A percentile compares a stretch with the other conserved stretches of the same genome.
Evolutionary conservation across 169 alveolate species (phyloP).

Genomic region (Plasmodium berghei): DNA sequence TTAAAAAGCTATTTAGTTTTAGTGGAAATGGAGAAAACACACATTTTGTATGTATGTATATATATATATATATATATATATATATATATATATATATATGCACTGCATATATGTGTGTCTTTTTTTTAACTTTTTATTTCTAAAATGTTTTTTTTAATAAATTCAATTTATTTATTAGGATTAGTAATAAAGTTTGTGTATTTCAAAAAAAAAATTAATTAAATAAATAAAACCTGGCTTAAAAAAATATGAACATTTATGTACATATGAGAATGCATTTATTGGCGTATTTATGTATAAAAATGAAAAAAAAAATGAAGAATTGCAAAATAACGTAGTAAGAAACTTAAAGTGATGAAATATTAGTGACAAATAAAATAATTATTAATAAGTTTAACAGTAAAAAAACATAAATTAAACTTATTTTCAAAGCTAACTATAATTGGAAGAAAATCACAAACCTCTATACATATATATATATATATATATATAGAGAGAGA

Average conservation of each 20-base stretch:
- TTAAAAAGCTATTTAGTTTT: too few species aligned
- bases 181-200: too few species aligned
- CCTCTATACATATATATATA: neutral
- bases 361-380: neutral
- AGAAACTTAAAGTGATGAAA: too few species aligned
- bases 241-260: neutral
- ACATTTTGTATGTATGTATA: neutral
- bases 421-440: neutral
- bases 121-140: neutral
- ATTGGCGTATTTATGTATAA: neutral
- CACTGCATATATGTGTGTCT: neutral
- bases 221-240: neutral
- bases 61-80: slow-evolving; percentile 2
- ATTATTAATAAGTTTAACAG: neutral
- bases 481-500: neutral
- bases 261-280: neutral
- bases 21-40: too few species aligned
- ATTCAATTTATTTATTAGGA: too few species aligned
- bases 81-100: neutral
- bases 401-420: neutral
- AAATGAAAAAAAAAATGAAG: too few species aligned
- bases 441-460: neutral
- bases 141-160: neutral
- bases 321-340: too few species aligned
- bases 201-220: too few species aligned